Evolutionary conservation across 495 filamentous ascomycete genomes (phyloP).

Genomic region (Penicillium atrosanguineum): DNA sequence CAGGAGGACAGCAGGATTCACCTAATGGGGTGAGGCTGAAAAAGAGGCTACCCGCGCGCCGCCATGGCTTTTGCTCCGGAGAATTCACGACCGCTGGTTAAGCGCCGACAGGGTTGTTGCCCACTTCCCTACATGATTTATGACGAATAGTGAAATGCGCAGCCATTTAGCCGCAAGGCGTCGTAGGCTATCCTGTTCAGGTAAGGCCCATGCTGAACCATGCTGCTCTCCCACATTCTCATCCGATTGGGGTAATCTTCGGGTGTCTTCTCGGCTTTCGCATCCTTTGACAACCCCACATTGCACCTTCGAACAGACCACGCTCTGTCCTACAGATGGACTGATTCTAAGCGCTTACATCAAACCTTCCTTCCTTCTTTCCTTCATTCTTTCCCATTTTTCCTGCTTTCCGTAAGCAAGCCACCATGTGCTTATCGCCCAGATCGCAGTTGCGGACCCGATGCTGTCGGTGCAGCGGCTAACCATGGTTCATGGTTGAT

Average conservation of each 20-base stretch:
- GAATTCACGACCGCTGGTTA: conserved; percentile 29
- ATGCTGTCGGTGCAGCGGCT: not conserved
- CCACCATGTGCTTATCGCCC: not conserved
- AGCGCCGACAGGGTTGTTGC: conserved; percentile 18
- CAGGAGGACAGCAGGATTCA: conserved; percentile 1
- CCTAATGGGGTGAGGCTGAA: conserved; percentile 25
- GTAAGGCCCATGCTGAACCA: not conserved
- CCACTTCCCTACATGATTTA: not conserved
- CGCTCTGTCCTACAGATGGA: not conserved
- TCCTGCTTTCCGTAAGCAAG: not conserved
- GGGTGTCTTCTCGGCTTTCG: not conserved
- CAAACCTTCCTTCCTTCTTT: not conserved
- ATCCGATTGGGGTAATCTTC: not conserved
- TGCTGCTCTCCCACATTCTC: not conserved
- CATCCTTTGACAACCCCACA: not conserved
- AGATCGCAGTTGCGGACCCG: not conserved
- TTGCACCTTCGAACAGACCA: conserved; percentile 1
- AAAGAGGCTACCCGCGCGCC: conserved; percentile 19
- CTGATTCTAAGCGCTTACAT: not conserved
- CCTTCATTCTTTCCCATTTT: no score
- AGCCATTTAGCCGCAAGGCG: conserved; percentile 7
- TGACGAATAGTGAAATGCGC: not conserved
- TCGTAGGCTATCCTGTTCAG: not conserved
- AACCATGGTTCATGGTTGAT: not conserved
- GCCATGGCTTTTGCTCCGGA: conserved; percentile 21